phyloP scores from a whole-genome alignment of 352 stramenopile species.

The Pythium plurisporium region DNA sequence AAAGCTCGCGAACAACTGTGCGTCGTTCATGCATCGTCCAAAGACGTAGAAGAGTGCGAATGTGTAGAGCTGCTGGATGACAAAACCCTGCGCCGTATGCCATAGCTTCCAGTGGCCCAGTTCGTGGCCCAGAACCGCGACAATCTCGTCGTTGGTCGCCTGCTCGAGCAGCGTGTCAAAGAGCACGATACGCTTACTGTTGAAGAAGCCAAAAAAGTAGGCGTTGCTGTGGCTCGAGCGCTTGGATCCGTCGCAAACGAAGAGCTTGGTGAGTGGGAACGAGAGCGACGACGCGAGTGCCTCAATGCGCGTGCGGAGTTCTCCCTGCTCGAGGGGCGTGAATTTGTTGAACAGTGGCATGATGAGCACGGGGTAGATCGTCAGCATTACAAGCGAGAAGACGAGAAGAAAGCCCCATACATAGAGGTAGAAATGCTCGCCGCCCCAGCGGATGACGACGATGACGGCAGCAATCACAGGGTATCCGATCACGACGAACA shows the following conservation, averaged over 20 bases:
- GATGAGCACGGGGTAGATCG: constrained; percentile 94
- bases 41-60: constrained; percentile 79
- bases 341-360: constrained; percentile 99
- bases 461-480: constrained; percentile 62
- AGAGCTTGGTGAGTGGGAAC: constrained; percentile 97
- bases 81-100: constrained; percentile 93
- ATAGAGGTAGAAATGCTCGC: constrained; percentile 86
- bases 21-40: constrained; percentile 72
- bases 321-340: constrained; percentile 80
- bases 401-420: constrained; percentile 94
- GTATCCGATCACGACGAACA: constrained; percentile 84
- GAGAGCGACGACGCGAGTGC: constrained; percentile 83
- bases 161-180: constrained; percentile 97
- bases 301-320: constrained; percentile 91
- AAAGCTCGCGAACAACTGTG: constrained; percentile 64
- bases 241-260: constrained; percentile 97
- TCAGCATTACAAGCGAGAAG: constrained; percentile 95
- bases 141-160: constrained; percentile 90
- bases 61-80: constrained; percentile 89
- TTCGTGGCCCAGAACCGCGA: constrained; percentile 96
- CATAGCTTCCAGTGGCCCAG: constrained; percentile 96
- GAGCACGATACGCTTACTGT: constrained; percentile 96
- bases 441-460: constrained; percentile 68
- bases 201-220: constrained; percentile 94
- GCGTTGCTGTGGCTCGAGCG: constrained; percentile 90